phyloP scores from a whole-genome alignment of 2,329 filamentous ascomycete species.

The Capronia coronata region DNA sequence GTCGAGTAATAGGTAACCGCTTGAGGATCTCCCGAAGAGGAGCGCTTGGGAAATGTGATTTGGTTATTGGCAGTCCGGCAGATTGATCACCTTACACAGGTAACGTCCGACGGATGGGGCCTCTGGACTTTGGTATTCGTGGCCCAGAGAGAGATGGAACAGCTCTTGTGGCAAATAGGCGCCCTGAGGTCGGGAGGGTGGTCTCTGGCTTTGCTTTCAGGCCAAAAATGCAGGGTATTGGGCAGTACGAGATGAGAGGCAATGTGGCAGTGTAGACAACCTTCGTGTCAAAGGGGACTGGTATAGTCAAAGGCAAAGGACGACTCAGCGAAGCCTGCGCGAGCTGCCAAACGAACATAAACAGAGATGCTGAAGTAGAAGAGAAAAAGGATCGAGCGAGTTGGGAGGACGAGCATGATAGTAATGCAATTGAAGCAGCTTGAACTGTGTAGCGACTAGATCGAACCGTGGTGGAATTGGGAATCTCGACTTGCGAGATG shows the following conservation, averaged over 20 bases:
- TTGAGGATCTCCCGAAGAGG: constrained; percentile 7
- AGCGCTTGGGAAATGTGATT: constrained; percentile 18
- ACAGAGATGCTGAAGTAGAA: constrained; percentile 6
- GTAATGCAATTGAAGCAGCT: constrained; percentile 8
- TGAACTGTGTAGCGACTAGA: constrained; percentile 1
- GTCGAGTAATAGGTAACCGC: constrained; percentile 20
- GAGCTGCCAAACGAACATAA: constrained; percentile 19
- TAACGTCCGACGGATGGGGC: background rate
- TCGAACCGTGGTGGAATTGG: constrained; percentile 6
- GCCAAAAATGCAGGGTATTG: constrained; percentile 10
- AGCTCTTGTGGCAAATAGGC: constrained; percentile 21
- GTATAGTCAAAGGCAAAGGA: constrained; percentile 6
- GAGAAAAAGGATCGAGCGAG: constrained; percentile 4
- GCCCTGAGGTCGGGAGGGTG: constrained; percentile 21
- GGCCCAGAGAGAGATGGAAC: constrained; percentile 13
- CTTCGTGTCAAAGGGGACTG: background rate
- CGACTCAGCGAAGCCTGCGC: constrained; percentile 29
- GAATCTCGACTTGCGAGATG: constrained; percentile 6
- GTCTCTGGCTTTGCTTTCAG: constrained; percentile 12
- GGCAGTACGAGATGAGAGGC: background rate
- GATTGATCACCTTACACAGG: constrained; percentile 8
- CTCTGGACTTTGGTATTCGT: constrained; percentile 6
- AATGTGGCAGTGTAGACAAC: background rate
- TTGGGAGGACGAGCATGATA: background rate
- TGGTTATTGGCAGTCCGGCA: constrained; percentile 6